Conservation (phyloP, 441 rosid species). For the Gossypium davidsonii region DNA sequence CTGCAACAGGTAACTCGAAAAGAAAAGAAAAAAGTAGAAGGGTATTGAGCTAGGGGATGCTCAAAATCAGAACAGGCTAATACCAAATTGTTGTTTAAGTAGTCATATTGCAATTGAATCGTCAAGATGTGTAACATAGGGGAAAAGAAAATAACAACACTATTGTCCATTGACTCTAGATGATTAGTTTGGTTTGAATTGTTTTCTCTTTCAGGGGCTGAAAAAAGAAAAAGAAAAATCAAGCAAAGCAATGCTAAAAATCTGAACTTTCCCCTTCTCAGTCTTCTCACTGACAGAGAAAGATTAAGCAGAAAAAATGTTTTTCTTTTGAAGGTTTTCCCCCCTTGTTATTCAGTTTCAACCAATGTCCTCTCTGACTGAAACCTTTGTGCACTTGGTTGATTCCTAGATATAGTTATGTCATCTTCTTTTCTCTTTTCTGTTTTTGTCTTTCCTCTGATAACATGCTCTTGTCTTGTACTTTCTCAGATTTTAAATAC, state of each 20-base stretch:
- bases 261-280: too few relatives aligned
- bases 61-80: background rate
- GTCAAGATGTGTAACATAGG: slow-evolving; percentile 22
- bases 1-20: slow-evolving; percentile 40
- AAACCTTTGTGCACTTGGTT: background rate
- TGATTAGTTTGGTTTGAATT: background rate
- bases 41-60: background rate
- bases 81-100: background rate
- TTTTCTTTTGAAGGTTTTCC: background rate
- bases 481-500: slow-evolving; percentile 36
- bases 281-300: too few relatives aligned
- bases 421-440: slow-evolving; percentile 4
- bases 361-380: background rate
- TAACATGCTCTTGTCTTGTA: slow-evolving; percentile 14
- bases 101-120: background rate
- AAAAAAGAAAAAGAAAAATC: too few relatives aligned
- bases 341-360: background rate
- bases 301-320: too few relatives aligned
- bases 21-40: background rate
- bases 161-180: background rate
- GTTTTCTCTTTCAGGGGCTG: too few relatives aligned
- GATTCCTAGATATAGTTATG: slow-evolving; percentile 2
- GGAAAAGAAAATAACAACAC: background rate
- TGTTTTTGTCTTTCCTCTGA: background rate
- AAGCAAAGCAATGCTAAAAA: too few relatives aligned